Evolutionary conservation across 495 filamentous ascomycete species (phyloP).

Genomic region (Podospora tetraspora): DNA sequence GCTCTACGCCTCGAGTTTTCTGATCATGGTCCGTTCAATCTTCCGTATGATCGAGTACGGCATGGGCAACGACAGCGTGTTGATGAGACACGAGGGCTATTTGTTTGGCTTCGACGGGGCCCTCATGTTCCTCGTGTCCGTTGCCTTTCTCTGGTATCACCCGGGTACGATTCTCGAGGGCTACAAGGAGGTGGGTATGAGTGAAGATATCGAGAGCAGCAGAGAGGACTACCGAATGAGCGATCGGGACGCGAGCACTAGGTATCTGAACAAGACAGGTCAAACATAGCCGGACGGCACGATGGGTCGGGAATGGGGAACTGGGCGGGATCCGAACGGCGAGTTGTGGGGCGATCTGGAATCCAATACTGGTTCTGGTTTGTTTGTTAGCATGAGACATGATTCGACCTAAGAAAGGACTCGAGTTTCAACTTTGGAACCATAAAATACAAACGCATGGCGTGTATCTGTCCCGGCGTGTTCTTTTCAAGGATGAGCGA

Average conservation of each 20-base stretch:
- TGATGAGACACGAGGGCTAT: constrained; percentile 49
- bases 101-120: constrained; percentile 59
- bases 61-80: constrained; percentile 46
- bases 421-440: too few species aligned
- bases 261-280: background rate
- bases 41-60: constrained; percentile 60
- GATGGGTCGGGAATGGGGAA: background rate
- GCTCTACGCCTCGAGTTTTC: constrained; percentile 46
- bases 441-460: too few species aligned
- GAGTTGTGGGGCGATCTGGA: background rate
- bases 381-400: too few species aligned
- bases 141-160: constrained; percentile 20
- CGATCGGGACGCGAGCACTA: background rate
- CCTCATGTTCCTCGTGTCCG: constrained; percentile 52
- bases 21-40: constrained; percentile 60
- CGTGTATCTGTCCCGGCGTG: too few species aligned
- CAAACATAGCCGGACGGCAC: background rate
- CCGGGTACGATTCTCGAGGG: constrained; percentile 19
- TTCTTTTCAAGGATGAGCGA: too few species aligned
- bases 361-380: too few species aligned
- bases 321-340: background rate
- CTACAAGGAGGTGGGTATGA: constrained; percentile 17
- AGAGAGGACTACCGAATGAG: background rate
- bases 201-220: constrained; percentile 7
- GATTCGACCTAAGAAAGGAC: too few species aligned